A percentile compares a stretch with the other conserved stretches of the same genome.
phyloP scores from a whole-genome alignment of 345 rosid genomes.

The Populus simonii region DNA sequence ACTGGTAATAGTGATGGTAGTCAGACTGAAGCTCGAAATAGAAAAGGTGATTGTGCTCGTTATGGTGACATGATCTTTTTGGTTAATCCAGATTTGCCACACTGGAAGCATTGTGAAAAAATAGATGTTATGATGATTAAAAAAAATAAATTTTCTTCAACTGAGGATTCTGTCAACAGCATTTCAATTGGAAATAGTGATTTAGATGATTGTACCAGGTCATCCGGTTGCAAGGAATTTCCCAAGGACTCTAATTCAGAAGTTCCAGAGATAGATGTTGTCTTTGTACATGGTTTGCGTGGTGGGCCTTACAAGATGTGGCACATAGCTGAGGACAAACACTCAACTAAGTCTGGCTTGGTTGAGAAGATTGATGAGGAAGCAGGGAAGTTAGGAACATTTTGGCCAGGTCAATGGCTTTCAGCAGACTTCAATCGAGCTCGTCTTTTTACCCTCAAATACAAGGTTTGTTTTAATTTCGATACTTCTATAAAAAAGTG shows the following conservation, averaged over 20 bases:
- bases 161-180: slow-evolving; percentile 29
- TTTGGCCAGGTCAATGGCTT: slow-evolving; percentile 99
- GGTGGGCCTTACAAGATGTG: slow-evolving; percentile 96
- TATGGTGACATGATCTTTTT: slow-evolving; percentile 72
- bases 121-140: slow-evolving; percentile 26
- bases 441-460: slow-evolving; percentile 80
- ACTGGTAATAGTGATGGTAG: slow-evolving; percentile 28
- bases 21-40: slow-evolving; percentile 34
- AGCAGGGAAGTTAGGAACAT: slow-evolving; percentile 94
- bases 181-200: slow-evolving; percentile 22
- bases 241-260: slow-evolving; percentile 31
- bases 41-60: slow-evolving; percentile 49
- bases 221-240: slow-evolving; percentile 35
- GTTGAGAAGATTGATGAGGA: slow-evolving; percentile 97
- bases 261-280: slow-evolving; percentile 67
- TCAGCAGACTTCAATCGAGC: slow-evolving; percentile 80
- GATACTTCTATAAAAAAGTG: background rate
- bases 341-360: slow-evolving; percentile 88
- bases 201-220: slow-evolving; percentile 25
- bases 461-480: slow-evolving; percentile 66
- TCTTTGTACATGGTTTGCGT: slow-evolving; percentile 91
- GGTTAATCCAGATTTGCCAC: slow-evolving; percentile 79
- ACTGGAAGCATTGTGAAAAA: slow-evolving; percentile 64
- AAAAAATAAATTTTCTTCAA: slow-evolving; percentile 24
- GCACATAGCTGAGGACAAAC: slow-evolving; percentile 86